Percentiles rank a stretch among this genome's conserved stretches.
Evolutionary conservation across 164 flowering plant genomes (phyloP).

Genomic region (Tetracentron sinense): DNA sequence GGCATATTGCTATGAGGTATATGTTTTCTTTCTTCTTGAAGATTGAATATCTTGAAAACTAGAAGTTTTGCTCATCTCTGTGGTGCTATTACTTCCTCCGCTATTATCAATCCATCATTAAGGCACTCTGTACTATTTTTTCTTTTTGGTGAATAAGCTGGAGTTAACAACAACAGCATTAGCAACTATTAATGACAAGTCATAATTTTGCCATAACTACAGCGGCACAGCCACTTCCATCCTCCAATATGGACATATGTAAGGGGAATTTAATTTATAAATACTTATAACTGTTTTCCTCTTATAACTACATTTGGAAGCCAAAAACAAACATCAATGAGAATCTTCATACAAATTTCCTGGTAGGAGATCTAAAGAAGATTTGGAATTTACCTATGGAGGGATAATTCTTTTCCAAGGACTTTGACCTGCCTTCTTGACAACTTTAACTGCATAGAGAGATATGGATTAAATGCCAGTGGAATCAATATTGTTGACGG

Average conservation of each 20-base stretch:
- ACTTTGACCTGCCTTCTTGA: too few relatives aligned
- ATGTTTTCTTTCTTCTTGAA: slow-evolving; percentile 2
- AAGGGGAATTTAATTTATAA: neutral
- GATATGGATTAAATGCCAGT: neutral
- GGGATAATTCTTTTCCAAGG: too few relatives aligned
- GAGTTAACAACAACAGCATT: neutral
- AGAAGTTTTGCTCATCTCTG: neutral
- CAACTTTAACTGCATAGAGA: neutral
- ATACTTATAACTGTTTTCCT: neutral
- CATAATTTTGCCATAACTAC: too few relatives aligned
- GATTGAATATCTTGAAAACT: neutral
- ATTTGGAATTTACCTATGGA: too few relatives aligned
- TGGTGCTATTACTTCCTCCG: neutral
- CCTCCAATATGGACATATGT: too few relatives aligned
- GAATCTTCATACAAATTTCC: too few relatives aligned
- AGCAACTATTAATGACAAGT: too few relatives aligned
- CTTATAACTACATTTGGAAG: neutral
- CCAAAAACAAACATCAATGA: too few relatives aligned
- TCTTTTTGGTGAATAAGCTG: neutral
- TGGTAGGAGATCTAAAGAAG: too few relatives aligned
- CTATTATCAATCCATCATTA: neutral
- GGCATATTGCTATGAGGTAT: slow-evolving; percentile 87
- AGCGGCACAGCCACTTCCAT: too few relatives aligned
- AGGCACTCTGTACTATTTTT: neutral
- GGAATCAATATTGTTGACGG: neutral